These are phyloP conservation scores for Morella rubra DNA, from an alignment of 306 rosid species.

Conservation along the genomic window DNA sequence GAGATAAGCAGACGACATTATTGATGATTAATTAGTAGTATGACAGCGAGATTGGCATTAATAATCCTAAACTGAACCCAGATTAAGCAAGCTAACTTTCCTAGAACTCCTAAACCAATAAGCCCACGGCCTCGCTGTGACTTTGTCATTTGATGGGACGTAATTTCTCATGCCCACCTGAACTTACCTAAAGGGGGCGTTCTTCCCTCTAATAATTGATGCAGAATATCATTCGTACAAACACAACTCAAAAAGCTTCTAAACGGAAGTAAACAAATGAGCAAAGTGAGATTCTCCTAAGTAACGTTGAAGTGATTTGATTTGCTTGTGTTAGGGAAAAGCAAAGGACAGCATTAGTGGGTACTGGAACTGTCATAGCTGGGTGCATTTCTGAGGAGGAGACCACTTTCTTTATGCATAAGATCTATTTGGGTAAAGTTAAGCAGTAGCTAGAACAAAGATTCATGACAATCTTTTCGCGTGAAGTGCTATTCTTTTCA, in stretches of 20 bases:
- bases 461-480: slow-evolving; percentile 30
- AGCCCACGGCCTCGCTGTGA: neutral
- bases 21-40: slow-evolving; percentile 15
- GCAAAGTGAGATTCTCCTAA: slow-evolving; percentile 37
- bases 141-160: neutral
- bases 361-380: slow-evolving; percentile 39
- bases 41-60: slow-evolving; percentile 20
- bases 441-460: slow-evolving; percentile 9
- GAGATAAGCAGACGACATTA: slow-evolving; percentile 26
- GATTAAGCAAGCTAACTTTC: slow-evolving; percentile 17
- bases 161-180: slow-evolving; percentile 1
- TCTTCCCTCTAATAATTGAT: neutral
- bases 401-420: slow-evolving; percentile 34
- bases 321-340: slow-evolving; percentile 44
- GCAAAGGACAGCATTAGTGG: slow-evolving; percentile 40
- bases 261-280: slow-evolving; percentile 5
- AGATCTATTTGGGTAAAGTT: slow-evolving; percentile 8
- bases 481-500: neutral
- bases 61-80: slow-evolving; percentile 26
- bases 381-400: slow-evolving; percentile 57
- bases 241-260: neutral
- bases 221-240: neutral
- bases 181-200: slow-evolving; percentile 10
- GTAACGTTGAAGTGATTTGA: slow-evolving; percentile 30
- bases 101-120: slow-evolving; percentile 8